Evolutionary conservation across 148 eudicot species (phyloP).

Genomic region (Amaranthus cruentus): DNA sequence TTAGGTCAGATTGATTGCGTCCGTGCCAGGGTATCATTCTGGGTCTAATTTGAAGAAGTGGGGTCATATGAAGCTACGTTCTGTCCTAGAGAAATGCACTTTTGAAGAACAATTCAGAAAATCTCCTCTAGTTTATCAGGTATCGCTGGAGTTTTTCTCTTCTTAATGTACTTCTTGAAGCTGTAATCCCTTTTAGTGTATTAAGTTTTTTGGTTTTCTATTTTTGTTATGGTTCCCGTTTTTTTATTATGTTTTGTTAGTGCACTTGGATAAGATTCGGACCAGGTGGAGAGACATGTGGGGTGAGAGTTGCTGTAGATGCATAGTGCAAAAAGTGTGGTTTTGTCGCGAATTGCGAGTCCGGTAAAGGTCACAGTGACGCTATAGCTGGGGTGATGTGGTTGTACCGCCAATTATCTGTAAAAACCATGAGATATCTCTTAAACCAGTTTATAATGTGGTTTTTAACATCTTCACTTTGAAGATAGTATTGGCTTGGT

Average conservation of each 20-base stretch:
- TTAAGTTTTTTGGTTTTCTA: background rate
- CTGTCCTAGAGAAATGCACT: slow-evolving; percentile 61
- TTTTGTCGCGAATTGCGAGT: background rate
- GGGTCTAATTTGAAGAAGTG: slow-evolving; percentile 77
- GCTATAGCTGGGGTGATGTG: no score
- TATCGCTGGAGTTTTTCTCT: slow-evolving; percentile 11
- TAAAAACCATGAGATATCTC: no score
- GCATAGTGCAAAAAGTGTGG: no score
- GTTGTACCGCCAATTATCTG: no score
- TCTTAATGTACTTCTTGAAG: background rate
- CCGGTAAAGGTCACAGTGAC: background rate
- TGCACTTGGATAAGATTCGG: background rate
- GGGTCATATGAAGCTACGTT: slow-evolving; percentile 94
- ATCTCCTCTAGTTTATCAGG: slow-evolving; percentile 94
- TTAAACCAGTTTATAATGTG: no score
- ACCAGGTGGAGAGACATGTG: no score
- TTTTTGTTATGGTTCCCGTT: background rate
- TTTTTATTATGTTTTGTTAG: background rate
- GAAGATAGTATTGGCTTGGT: no score
- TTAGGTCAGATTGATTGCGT: slow-evolving; percentile 91
- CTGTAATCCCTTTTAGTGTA: background rate
- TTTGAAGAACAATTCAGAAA: slow-evolving; percentile 67
- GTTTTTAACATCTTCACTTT: no score
- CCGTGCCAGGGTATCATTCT: slow-evolving; percentile 96
- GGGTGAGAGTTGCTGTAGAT: background rate